phyloP scores from a whole-genome alignment of 208 protist species.

The Porcisia deanei region DNA sequence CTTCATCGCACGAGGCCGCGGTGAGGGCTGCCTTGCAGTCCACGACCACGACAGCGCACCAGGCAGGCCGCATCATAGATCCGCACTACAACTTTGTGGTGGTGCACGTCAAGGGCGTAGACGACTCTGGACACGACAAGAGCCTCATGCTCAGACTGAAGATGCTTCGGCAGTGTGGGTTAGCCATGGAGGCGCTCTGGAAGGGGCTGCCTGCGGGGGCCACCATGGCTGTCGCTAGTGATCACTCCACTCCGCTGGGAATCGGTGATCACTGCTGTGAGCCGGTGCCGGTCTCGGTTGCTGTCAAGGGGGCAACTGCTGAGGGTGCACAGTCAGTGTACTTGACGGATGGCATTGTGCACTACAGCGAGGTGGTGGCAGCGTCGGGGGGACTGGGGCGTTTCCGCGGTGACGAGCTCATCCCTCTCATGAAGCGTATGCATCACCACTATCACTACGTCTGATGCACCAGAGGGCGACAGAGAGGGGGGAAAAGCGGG shows the following conservation, averaged over 20 bases:
- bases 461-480: not conserved
- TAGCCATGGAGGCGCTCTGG: constrained; percentile 54
- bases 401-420: constrained; percentile 52
- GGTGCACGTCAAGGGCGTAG: constrained; percentile 79
- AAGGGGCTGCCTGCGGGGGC: constrained; percentile 45
- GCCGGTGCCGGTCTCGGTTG: constrained; percentile 66
- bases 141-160: constrained; percentile 43
- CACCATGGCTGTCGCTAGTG: constrained; percentile 58
- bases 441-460: constrained; percentile 62
- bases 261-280: constrained; percentile 75
- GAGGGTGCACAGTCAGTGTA: not conserved
- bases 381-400: constrained; percentile 40
- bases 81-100: constrained; percentile 53
- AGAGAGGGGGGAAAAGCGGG: not conserved
- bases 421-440: constrained; percentile 55
- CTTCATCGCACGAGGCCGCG: constrained; percentile 5
- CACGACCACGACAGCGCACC: not conserved
- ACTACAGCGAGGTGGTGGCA: constrained; percentile 59
- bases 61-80: constrained; percentile 10
- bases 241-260: constrained; percentile 64
- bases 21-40: constrained; percentile 5
- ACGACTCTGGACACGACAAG: constrained; percentile 68
- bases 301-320: constrained; percentile 29
- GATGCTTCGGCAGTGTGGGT: constrained; percentile 50
- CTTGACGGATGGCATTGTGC: constrained; percentile 39